A percentile compares a stretch with the other conserved stretches of the same genome.
Evolutionary conservation across 208 protist genomes (phyloP).

Genomic region (Sergeia podlipaevii): DNA sequence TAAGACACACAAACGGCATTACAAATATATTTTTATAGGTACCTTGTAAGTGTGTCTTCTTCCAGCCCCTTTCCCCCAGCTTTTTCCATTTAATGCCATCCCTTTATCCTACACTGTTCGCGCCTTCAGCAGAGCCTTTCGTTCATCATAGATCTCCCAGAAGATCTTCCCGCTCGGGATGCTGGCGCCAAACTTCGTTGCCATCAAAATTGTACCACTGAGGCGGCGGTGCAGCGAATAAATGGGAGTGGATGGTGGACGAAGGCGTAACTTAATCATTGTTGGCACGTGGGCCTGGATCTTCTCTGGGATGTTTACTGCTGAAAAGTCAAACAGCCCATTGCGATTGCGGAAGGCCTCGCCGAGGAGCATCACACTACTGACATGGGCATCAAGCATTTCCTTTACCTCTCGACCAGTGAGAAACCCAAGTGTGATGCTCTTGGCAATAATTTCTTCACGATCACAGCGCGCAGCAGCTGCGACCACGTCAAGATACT

Average conservation of each 20-base stretch:
- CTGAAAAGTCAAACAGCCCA: slow-evolving; percentile 84
- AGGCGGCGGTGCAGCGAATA: slow-evolving; percentile 97
- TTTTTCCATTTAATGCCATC: neutral
- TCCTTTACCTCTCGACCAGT: slow-evolving; percentile 90
- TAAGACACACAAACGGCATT: no score
- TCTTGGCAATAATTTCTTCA: slow-evolving; percentile 83
- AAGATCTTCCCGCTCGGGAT: slow-evolving; percentile 77
- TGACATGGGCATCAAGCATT: slow-evolving; percentile 91
- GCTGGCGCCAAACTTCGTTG: slow-evolving; percentile 83
- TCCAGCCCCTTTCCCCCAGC: no score
- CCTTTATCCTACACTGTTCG: neutral
- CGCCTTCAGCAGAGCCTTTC: neutral
- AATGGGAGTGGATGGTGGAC: slow-evolving; percentile 84
- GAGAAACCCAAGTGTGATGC: slow-evolving; percentile 93
- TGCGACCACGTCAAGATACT: slow-evolving; percentile 93
- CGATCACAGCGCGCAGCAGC: slow-evolving; percentile 72
- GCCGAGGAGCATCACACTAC: slow-evolving; percentile 86
- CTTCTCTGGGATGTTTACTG: slow-evolving; percentile 73
- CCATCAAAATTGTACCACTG: slow-evolving; percentile 92
- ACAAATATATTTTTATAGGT: no score
- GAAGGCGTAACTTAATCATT: slow-evolving; percentile 92
- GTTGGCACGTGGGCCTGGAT: slow-evolving; percentile 86
- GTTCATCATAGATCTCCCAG: slow-evolving; percentile 57
- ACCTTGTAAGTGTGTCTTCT: no score
- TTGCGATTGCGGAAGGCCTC: slow-evolving; percentile 82